phyloP scores from a whole-genome alignment of 331 rosid genomes.

The Pyrus hybrid region DNA sequence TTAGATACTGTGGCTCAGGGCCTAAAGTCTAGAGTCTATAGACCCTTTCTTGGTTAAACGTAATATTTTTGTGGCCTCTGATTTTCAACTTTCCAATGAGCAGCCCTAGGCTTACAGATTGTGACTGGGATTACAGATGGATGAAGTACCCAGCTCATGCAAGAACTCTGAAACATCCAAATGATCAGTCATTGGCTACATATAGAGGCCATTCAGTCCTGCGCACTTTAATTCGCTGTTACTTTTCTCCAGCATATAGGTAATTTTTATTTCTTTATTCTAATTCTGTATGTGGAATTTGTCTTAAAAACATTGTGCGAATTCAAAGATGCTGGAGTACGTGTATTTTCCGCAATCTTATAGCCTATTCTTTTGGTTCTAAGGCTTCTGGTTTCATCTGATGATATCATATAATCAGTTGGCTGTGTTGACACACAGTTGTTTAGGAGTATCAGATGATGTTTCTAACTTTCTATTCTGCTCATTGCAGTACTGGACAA shows the following conservation, averaged over 20 bases:
- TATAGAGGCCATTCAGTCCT: constrained; percentile 81
- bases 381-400: background rate
- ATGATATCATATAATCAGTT: background rate
- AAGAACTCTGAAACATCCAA: constrained; percentile 49
- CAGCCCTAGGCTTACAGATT: constrained; percentile 34
- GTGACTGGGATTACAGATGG: constrained; percentile 91
- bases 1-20: background rate
- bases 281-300: background rate
- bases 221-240: constrained; percentile 84
- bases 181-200: constrained; percentile 74
- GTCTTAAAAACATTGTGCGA: background rate
- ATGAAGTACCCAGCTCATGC: constrained; percentile 75
- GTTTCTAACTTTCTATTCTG: background rate
- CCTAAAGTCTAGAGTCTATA: background rate
- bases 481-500: background rate
- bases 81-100: constrained; percentile 11
- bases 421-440: background rate
- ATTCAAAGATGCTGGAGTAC: background rate
- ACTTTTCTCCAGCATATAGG: constrained; percentile 89
- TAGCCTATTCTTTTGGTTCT: background rate
- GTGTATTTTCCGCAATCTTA: background rate
- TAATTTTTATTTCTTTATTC: constrained; percentile 11
- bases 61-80: background rate
- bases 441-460: background rate
- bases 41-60: background rate